These are phyloP conservation scores for carrot (Daucus carota) DNA, from an alignment of 129 eudicot genomes.

Conservation along the genomic window DNA sequence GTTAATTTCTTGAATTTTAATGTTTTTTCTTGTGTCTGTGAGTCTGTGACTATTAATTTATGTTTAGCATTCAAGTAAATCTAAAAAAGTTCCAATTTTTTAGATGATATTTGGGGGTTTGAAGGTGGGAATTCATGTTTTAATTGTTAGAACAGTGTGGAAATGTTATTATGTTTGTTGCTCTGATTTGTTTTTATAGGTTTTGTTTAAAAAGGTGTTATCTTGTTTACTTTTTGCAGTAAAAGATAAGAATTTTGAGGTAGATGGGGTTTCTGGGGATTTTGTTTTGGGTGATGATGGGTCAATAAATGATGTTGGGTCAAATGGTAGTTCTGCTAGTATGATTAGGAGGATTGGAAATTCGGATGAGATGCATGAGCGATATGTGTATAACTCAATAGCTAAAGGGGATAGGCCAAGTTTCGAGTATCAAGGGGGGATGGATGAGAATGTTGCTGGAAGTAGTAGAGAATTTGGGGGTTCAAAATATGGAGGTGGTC, in stretches of 20 bases:
- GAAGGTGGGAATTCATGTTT: background rate
- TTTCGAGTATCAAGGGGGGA: conserved; percentile 17
- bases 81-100: background rate
- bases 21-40: background rate
- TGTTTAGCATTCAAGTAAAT: background rate
- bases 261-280: conserved; percentile 37
- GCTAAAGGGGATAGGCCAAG: conserved; percentile 13
- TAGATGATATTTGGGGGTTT: background rate
- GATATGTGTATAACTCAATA: conserved; percentile 15
- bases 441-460: conserved; percentile 11
- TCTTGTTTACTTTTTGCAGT: conserved; percentile 34
- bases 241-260: conserved; percentile 39
- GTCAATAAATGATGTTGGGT: conserved; percentile 41
- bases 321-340: conserved; percentile 37
- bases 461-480: conserved; percentile 27
- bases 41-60: background rate
- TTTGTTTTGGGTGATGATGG: conserved; percentile 34
- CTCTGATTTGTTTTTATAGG: conserved; percentile 10
- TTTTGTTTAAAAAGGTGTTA: conserved; percentile 10
- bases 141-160: background rate
- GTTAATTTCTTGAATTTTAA: background rate
- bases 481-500: conserved; percentile 17
- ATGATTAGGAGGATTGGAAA: conserved; percentile 20
- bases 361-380: conserved; percentile 19
- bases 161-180: conserved; percentile 4